Evolutionary conservation across 345 rosid species (phyloP), one percentile per base, ranked within the genome.

Genomic region (Psidium guajava): DNA sequence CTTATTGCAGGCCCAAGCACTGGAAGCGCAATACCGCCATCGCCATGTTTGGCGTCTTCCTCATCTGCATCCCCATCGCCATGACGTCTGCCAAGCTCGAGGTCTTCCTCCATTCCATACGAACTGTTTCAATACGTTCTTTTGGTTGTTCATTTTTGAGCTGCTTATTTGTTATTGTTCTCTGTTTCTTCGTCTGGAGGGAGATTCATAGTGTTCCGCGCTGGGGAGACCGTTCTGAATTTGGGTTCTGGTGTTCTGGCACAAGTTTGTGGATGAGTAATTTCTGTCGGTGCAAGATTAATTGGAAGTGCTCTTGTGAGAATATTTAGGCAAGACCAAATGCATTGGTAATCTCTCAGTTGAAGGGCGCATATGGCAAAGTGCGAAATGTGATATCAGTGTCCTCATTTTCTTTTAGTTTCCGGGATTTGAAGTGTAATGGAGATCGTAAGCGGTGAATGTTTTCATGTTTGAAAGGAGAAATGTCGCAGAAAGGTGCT

Each of bases 1-100:
- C 99, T 28, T 54, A 97, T 89, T 96, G 99, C 93, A 88, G 99
- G 84, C 99, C 99, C 49, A 96, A 96, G 87, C 98, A 97, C 92
- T 97, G 99, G 99, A 91, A 90, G 85, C 97, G 99, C 85, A 97
- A 97, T 88, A 97, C 99, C 10, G 99, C 99, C 91, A 85, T 97
- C 64, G 99, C 99, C 84, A 93, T 97, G 98, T 89, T 90, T 64
- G 98, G 99, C 22, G 81, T 95, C 87, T 84, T 97, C 88, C 96
- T 97, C 83, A 89, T 94, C 69, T 95, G 99, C 90, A 93, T 97
- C 84, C 99, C 99, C 54, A 92, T 97, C 75, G 99, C 98, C 88
- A 95, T 93, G 94, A 89, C 92, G 55, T 97, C 99, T 1, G 98
- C 99, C 47, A 94, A 94, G 94, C 99, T 97, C 50, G 98, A 97